Percentiles rank a stretch among this genome's conserved stretches.
Conservation (phyloP, 2,329 filamentous ascomycete species). For the Exophiala calicioides region DNA sequence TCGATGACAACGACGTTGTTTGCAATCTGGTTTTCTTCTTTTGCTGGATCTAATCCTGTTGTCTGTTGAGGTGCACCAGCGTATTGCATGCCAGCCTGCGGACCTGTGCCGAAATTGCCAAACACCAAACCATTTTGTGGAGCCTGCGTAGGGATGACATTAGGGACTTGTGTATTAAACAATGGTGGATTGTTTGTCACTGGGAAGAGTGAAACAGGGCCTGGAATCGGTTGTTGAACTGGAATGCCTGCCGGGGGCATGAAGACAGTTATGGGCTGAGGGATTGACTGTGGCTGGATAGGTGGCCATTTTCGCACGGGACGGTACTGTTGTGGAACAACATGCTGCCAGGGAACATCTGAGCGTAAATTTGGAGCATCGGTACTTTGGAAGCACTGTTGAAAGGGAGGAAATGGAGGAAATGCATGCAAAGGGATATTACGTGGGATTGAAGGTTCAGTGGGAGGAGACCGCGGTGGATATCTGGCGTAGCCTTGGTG, state of each 20-base stretch:
- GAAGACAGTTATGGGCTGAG: constrained; percentile 5
- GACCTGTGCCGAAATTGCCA: background rate
- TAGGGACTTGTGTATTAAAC: constrained; percentile 9
- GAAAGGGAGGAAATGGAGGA: constrained; percentile 6
- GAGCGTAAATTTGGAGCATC: background rate
- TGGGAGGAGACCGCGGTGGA: background rate
- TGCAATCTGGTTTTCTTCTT: background rate
- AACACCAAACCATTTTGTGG: background rate
- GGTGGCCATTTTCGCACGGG: background rate
- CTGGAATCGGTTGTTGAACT: constrained; percentile 8
- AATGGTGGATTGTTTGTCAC: constrained; percentile 5
- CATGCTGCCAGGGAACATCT: background rate
- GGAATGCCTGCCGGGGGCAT: constrained; percentile 4
- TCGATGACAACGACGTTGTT: constrained; percentile 1
- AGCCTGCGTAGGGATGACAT: background rate
- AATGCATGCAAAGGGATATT: background rate
- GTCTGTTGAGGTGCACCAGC: background rate
- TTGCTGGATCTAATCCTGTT: background rate
- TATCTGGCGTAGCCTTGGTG: constrained; percentile 6
- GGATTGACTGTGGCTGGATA: constrained; percentile 4
- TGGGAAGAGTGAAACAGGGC: constrained; percentile 12
- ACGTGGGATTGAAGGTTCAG: background rate
- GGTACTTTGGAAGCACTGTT: background rate
- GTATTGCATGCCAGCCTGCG: background rate
- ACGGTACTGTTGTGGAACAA: constrained; percentile 1